A percentile compares a stretch with the other conserved stretches of the same genome.
phyloP scores from a whole-genome alignment of 108 stramenopile species.

The Skeletonema tropicum region DNA sequence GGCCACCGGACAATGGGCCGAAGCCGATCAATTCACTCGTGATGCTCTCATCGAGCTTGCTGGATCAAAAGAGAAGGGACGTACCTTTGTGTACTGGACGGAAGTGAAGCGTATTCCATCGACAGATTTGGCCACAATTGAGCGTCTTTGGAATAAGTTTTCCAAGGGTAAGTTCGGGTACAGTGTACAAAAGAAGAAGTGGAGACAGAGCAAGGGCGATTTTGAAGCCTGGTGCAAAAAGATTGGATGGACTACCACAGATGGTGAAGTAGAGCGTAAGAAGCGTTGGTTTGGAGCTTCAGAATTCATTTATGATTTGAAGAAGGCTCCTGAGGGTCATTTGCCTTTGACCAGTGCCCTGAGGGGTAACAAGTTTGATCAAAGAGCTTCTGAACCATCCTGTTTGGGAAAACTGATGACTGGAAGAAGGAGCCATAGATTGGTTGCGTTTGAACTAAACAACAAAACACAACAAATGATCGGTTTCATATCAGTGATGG shows the following conservation, averaged over 20 bases:
- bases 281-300: constrained; percentile 97
- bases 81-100: constrained; percentile 97
- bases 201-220: constrained; percentile 86
- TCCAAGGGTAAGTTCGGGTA: constrained; percentile 96
- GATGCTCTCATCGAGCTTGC: constrained; percentile 93
- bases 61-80: constrained; percentile 84
- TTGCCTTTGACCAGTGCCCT: constrained; percentile 95
- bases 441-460: neutral
- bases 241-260: constrained; percentile 95
- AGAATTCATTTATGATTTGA: constrained; percentile 95
- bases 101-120: constrained; percentile 93
- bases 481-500: neutral
- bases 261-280: constrained; percentile 94
- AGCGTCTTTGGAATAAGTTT: constrained; percentile 93
- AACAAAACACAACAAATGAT: neutral
- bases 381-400: constrained; percentile 91
- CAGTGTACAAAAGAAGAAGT: constrained; percentile 93
- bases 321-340: constrained; percentile 95
- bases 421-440: constrained; percentile 90
- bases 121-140: constrained; percentile 94
- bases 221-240: constrained; percentile 94
- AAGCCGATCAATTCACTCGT: constrained; percentile 95
- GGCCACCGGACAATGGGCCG: constrained; percentile 85
- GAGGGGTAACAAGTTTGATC: constrained; percentile 91
- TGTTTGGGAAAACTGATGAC: constrained; percentile 94